Conservation (phyloP, 2,329 filamentous ascomycete genomes). For the Trichoderma endophyticum region DNA sequence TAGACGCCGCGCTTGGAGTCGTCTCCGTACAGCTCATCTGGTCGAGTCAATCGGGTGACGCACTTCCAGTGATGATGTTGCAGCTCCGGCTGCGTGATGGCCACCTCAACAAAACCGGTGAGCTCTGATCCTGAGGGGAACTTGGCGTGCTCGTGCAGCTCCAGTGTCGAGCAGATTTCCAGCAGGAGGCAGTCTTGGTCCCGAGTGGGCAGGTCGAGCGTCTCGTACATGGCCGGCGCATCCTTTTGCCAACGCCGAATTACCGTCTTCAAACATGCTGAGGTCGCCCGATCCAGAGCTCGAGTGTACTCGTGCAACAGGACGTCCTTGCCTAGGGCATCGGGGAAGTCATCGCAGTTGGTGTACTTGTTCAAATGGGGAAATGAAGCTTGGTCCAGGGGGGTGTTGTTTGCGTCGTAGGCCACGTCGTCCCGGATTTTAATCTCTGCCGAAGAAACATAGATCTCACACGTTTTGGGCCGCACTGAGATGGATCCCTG, state of each 20-base stretch:
- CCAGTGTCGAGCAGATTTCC: constrained; percentile 60
- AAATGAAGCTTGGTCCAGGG: constrained; percentile 47
- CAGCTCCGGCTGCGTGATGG: constrained; percentile 51
- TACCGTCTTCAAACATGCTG: constrained; percentile 53
- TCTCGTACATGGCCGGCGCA: constrained; percentile 55
- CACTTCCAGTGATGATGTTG: constrained; percentile 60
- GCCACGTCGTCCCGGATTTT: constrained; percentile 49
- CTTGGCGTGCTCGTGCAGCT: constrained; percentile 54
- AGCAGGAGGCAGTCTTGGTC: constrained; percentile 55
- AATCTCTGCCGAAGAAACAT: constrained; percentile 52
- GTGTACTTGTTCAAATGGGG: constrained; percentile 55
- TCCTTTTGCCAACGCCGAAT: constrained; percentile 55
- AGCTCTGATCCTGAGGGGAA: constrained; percentile 60
- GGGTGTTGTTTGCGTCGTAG: constrained; percentile 42
- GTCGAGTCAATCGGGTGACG: constrained; percentile 56
- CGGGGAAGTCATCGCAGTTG: constrained; percentile 49
- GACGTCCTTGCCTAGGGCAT: constrained; percentile 50
- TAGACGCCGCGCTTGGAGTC: constrained; percentile 44
- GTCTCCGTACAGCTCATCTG: constrained; percentile 51
- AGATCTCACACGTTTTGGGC: constrained; percentile 59
- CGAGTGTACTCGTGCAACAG: constrained; percentile 59
- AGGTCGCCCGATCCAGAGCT: constrained; percentile 52
- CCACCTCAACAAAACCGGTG: constrained; percentile 57
- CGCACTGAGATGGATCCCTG: constrained; percentile 53
- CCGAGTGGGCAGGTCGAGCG: constrained; percentile 46